Conservation (phyloP, 176 grass and related monocot species). For the Coix lacrymajobi region DNA sequence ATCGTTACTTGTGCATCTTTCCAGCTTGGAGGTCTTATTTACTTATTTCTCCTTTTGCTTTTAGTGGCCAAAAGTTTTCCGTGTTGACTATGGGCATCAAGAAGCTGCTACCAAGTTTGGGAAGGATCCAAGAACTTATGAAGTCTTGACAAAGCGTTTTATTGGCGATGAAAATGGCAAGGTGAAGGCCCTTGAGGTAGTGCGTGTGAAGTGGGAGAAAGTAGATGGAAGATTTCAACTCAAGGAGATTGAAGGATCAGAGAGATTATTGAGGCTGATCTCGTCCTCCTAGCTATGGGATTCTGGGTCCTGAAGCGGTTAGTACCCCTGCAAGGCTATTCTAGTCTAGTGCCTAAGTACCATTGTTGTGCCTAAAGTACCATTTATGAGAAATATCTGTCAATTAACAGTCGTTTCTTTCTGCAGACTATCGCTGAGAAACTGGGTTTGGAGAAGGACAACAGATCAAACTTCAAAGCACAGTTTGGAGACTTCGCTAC, state of each 20-base stretch:
- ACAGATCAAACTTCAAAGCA: slow-evolving; percentile 91
- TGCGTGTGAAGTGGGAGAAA: slow-evolving; percentile 69
- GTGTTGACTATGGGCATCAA: slow-evolving; percentile 92
- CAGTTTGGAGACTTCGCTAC: slow-evolving; percentile 80
- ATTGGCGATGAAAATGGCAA: slow-evolving; percentile 77
- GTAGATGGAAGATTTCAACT: slow-evolving; percentile 59
- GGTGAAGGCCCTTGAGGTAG: slow-evolving; percentile 77
- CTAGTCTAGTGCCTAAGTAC: not conserved
- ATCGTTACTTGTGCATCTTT: not conserved
- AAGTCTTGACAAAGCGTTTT: slow-evolving; percentile 82
- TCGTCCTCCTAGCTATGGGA: slow-evolving; percentile 96
- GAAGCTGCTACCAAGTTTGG: slow-evolving; percentile 87
- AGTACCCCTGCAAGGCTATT: slow-evolving; percentile 19
- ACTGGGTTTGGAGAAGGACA: slow-evolving; percentile 75
- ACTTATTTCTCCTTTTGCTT: slow-evolving; percentile 19
- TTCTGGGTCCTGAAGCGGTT: slow-evolving; percentile 89
- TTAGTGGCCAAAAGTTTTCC: slow-evolving; percentile 91
- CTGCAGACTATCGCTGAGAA: slow-evolving; percentile 66
- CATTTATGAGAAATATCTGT: not conserved
- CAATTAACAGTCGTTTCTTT: slow-evolving; percentile 25
- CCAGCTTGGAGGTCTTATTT: slow-evolving; percentile 17
- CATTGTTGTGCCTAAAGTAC: not conserved
- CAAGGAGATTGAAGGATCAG: slow-evolving; percentile 74
- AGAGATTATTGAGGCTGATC: slow-evolving; percentile 92
- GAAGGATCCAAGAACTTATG: slow-evolving; percentile 86